Base-by-base conservation (phyloP, 2,329 filamentous ascomycete genomes). In the Calycina herbarum region DNA sequence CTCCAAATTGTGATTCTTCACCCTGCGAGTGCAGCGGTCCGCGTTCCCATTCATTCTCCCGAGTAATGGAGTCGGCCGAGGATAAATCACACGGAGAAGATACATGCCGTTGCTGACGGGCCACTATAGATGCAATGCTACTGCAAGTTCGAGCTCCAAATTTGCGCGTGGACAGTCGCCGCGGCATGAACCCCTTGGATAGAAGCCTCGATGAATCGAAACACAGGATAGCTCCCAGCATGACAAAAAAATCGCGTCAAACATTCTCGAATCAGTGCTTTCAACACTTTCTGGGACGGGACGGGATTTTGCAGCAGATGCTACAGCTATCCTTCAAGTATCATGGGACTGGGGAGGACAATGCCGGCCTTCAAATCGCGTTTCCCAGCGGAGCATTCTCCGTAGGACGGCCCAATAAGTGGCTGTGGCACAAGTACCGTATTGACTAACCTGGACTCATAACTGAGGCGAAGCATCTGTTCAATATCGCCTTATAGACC, bases 81-180 rank as follows among this genome's bases (percentile, higher is more conserved):
- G 48, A 27, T 24, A 54, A 27, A 54, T 15, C 20, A 54, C 7
- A 24, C 48, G n/a, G 48, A 24, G 48, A 15, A 54, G 48, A 24
- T 27, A 24, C 48, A 27, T 54, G 48, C 48, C 48, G 48, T 54
- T 54, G 48, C 48, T 54, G 48, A 54, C 48, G 48, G 48, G 20
- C 48, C 20, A 54, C 10, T 54, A 10, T 54, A 54, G 45, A 24
- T 24, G 24, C 45, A 51, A 51, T 51, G 5, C 20, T 27, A 51
- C n/a, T 11, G n/a, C 6, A 51, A 51, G 24, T 24, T 13, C 10
- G 10, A 24, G 3, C 20, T 27, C 10, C 20, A 27, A 54, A 24
- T 54, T 54, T 24, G 20, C 20, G 48, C 13, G 10, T 27, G 11
- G 8, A 24, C 29, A 5, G 20, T 27, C 10, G 20, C 24, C 48